Base-by-base conservation (phyloP, 352 stramenopile genomes). In the Phytophthora tentaculata region DNA sequence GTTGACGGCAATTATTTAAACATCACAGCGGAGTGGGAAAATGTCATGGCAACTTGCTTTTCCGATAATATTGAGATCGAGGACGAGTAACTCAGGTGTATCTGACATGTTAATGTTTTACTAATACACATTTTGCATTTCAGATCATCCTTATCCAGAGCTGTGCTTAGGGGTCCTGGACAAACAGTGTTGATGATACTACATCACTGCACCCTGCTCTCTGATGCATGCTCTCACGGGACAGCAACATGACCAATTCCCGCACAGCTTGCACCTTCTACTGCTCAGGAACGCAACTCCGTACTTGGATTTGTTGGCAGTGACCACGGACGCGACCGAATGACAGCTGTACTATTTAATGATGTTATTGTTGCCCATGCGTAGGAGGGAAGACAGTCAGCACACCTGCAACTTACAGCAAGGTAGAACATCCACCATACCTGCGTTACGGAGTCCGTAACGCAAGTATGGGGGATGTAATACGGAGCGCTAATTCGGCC, bases 351-450 rank as follows among this genome's bases (percentile, higher is more conserved):
- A 90, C 90, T 24, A 98, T 66, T 98, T 98, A 64, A 96, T 90
- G 56, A 97, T 67, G 74, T 98, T 97, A 83, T 98, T 98, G 72
- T n/a, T n/a, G n/a, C n/a, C n/a, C 96, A 84, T 56, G 96, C 77
- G 56, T 87, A 97, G 20, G 91, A 93, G 9, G 94, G 94, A 32
- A 97, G 64, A 61, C 92, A 70, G 39, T 55, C 24, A 73, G 58
- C 49, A 56, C 10, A 23, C 16, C 22, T 3, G 13, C 22, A 43
- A n/a, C 29, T 8, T 8, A 37, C 14, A 26, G 16, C 10, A 61
- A 64, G 12, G 22, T 55, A 32, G 20, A 64, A 13, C 14, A 0
- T 52, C 12, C 14, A 3, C 69, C 66, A 22, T 54, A 94, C 84
- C 69, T 88, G 63, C 41, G 83, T 74, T 16, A 96, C 73, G 14